These are phyloP conservation scores for Ophiostoma populinum DNA, from an alignment of 2,329 filamentous ascomycete genomes.

Conservation along the genomic window DNA sequence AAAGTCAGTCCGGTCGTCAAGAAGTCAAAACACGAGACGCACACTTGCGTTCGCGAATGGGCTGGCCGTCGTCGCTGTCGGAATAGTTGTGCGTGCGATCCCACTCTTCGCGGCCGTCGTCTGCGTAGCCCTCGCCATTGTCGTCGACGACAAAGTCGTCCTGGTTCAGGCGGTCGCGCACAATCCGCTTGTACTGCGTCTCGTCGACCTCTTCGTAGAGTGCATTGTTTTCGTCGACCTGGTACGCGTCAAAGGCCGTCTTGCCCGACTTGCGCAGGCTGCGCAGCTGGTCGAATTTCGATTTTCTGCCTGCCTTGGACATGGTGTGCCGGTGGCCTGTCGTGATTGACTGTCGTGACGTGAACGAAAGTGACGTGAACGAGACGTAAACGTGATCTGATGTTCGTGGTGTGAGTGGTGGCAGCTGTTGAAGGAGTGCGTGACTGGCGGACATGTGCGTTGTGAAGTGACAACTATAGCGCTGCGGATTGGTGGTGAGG, in stretches of 20 bases:
- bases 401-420: too few relatives aligned
- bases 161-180: slow-evolving; percentile 71
- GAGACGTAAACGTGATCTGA: too few relatives aligned
- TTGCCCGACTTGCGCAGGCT: slow-evolving; percentile 79
- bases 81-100: slow-evolving; percentile 52
- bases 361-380: not conserved
- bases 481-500: too few relatives aligned
- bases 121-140: slow-evolving; percentile 90
- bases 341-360: not conserved
- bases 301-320: slow-evolving; percentile 23
- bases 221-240: slow-evolving; percentile 67
- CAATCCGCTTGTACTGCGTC: slow-evolving; percentile 91
- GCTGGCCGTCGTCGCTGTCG: slow-evolving; percentile 56
- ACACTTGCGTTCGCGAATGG: slow-evolving; percentile 9
- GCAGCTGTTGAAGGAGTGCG: too few relatives aligned
- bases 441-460: too few relatives aligned
- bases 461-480: too few relatives aligned
- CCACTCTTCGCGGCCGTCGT: slow-evolving; percentile 93
- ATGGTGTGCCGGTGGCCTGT: slow-evolving; percentile 9
- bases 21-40: slow-evolving; percentile 28
- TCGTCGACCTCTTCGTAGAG: slow-evolving; percentile 96
- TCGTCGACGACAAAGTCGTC: slow-evolving; percentile 99
- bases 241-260: slow-evolving; percentile 74
- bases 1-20: too few relatives aligned
- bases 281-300: slow-evolving; percentile 58